Conservation (phyloP, 192 early-diverging fungal genomes). For the Nowakowskiella sp. region DNA sequence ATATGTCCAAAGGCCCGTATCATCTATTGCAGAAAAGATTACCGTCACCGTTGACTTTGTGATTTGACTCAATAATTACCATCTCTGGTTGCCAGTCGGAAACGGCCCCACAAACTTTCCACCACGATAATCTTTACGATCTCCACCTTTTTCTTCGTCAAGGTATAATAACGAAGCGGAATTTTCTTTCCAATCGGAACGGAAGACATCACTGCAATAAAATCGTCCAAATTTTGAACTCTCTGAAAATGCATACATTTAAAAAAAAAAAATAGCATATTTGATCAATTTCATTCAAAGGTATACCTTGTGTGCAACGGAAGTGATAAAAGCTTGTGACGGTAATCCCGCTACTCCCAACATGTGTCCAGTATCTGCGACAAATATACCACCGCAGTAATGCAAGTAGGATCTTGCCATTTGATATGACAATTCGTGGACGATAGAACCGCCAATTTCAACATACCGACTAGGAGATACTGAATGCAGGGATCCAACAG, state of each 20-base stretch:
- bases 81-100: slow-evolving; percentile 18
- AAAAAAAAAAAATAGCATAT: no score
- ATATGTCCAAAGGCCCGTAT: no score
- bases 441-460: slow-evolving; percentile 73
- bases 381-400: slow-evolving; percentile 19
- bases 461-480: slow-evolving; percentile 76
- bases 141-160: slow-evolving; percentile 28
- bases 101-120: slow-evolving; percentile 26
- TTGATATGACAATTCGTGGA: slow-evolving; percentile 48
- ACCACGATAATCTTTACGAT: slow-evolving; percentile 24
- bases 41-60: no score
- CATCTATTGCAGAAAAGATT: no score
- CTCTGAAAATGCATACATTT: no score
- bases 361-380: slow-evolving; percentile 34
- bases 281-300: no score
- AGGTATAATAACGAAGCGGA: no score
- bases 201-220: no score
- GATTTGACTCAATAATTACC: no score
- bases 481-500: slow-evolving; percentile 31
- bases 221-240: no score
- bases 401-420: slow-evolving; percentile 29
- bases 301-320: no score
- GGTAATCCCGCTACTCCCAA: slow-evolving; percentile 30
- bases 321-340: slow-evolving; percentile 19
- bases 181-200: no score